Base-by-base conservation (phyloP, 2,329 filamentous ascomycete species). In the Colletotrichum sp. region DNA sequence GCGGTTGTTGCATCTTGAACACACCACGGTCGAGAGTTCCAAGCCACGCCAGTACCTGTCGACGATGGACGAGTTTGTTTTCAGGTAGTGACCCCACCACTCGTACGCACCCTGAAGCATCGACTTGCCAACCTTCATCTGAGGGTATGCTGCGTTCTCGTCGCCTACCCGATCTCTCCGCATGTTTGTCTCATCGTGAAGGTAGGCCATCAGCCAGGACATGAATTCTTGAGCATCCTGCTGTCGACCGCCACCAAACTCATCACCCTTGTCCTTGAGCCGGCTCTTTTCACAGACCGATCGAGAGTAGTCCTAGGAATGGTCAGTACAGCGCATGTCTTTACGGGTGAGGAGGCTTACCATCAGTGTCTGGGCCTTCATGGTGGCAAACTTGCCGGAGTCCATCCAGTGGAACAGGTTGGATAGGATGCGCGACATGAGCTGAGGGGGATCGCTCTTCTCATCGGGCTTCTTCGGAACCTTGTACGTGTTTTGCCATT, bases 161-260 rank as follows among this genome's bases (percentile, higher is more conserved):
- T 65, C 68, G 18, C 76, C 52, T 60, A 65, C 68, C 32, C 65
- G 77, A 79, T 78, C 87, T n/a, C 87, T 86, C 16, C 83, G 83
- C 30, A 82, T 83, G 82, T 98, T 98, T 7, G 98, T 93, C 84
- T 99, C 97, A 81, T 97, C 95, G 79, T 96, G 94, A 14, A 99
- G 88, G 78, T 94, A 93, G 69, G 95, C 93, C 48, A 98, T 89
- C 30, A 98, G 84, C 81, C 98, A 98, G 61, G 93, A 92, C 78
- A 96, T 93, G 79, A 98, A 98, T 81, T 99, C 97, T 78, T 96
- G 94, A 3, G 96, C 94, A 81, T 99, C 97, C 84, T 99, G 97
- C 82, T 99, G 96, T 66, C 92, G 87, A 28, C 89, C 88, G 55
- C 95, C 93, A 16, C 93, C 95, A 86, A 96, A 97, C 8, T 90